Conservation (phyloP, 192 early-diverging fungal species). For the Linnemannia elongata region DNA sequence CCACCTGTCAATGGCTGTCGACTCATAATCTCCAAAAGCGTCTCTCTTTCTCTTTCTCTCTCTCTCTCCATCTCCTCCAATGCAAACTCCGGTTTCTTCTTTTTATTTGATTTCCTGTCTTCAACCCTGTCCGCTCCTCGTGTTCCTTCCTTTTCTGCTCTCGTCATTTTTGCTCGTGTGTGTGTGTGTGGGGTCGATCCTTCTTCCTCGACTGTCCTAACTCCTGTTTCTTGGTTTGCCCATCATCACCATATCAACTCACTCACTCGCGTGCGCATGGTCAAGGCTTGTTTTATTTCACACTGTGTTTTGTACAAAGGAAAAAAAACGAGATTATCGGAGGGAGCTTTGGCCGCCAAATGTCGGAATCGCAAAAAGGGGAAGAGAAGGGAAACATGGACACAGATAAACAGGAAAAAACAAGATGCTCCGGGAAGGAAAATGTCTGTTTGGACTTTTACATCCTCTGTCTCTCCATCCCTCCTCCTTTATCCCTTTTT, state of each 20-base stretch:
- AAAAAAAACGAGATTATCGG: constrained; percentile 8
- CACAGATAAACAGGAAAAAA: neutral
- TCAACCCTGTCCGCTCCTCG: too few relatives aligned
- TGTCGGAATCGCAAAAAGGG: neutral
- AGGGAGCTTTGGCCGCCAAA: constrained; percentile 7
- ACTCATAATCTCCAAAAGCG: neutral
- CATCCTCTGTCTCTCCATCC: too few relatives aligned
- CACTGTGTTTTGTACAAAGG: neutral
- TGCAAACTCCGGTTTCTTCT: neutral
- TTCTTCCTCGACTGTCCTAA: neutral
- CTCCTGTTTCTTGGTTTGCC: neutral
- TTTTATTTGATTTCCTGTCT: neutral
- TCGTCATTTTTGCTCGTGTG: neutral
- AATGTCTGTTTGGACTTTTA: neutral
- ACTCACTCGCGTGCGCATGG: neutral
- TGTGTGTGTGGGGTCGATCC: neutral
- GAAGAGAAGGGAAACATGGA: neutral
- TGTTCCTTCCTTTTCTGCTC: too few relatives aligned
- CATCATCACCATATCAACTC: neutral
- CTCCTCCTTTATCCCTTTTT: neutral
- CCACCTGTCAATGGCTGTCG: too few relatives aligned
- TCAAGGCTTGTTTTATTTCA: neutral
- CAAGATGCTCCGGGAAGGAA: neutral
- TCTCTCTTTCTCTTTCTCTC: too few relatives aligned
- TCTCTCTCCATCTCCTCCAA: too few relatives aligned